Base-by-base conservation (phyloP, 2,329 filamentous ascomycete species). In the Aureobasidium sp. region DNA sequence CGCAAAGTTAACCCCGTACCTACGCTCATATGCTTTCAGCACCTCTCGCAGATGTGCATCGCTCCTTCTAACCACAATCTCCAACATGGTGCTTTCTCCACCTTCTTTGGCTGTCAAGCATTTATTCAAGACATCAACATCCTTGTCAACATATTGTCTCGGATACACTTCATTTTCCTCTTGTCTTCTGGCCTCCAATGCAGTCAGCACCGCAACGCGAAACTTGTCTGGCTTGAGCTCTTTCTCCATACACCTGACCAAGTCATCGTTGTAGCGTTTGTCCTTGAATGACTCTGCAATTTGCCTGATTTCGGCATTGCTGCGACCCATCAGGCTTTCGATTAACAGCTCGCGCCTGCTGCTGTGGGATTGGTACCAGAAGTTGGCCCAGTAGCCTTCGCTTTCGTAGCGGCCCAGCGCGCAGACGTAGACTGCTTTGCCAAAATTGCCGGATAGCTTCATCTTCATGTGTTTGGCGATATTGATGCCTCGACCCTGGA, bases 371-470 rank as follows among this genome's bases (percentile, higher is more conserved):
- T 97, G 93, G 76, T 97, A 97, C 87, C 91, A 97, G 75, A 91
- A 96, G 74, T 97, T 97, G 64, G 93, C 91, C 92, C 94, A 99
- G 80, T 96, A 96, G 0, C 91, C 90, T 74, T 99, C 94, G 68
- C 87, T 88, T 77, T 97, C 94, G 87, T 91, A 97, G 58, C 84
- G 83, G 10, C 94, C 94, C 0, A 97, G 83, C 0, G 93, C 91
- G 2, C 90, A 92, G 3, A 92, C 86, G 73, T 97, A 97, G 70
- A 88, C 91, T 7, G 89, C 89, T 76, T 97, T 97, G 76, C 92
- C 93, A 67, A 97, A 87, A 68, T 85, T 87, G 5, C 86, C 81
- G 60, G 88, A 82, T 47, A 90, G 86, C 75, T 92, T 91, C 69
- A 92, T 79, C 64, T 90, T 90, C 72, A 94, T 89, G 75, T 94